Conservation (phyloP, 768 basidiomycete species). For the Hericium erinaceus region DNA sequence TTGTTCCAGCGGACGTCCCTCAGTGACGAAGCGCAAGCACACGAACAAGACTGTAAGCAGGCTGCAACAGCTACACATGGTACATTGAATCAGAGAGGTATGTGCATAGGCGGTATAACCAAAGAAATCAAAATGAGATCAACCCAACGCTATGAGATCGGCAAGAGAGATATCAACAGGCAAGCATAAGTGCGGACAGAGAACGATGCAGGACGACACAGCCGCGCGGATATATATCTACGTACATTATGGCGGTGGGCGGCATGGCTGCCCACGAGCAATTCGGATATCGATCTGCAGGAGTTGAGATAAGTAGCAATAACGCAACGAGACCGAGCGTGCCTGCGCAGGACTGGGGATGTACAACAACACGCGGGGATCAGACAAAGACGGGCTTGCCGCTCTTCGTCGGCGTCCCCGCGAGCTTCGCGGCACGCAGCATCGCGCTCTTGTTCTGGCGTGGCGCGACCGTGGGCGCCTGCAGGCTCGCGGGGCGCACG, state of each 20-base stretch:
- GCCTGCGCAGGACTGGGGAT: background rate
- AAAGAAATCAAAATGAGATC: background rate
- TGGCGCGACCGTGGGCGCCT: slow-evolving; percentile 54
- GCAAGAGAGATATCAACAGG: background rate
- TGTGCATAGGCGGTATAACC: background rate
- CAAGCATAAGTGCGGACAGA: background rate
- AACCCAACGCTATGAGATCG: background rate
- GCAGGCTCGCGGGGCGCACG: slow-evolving; percentile 49
- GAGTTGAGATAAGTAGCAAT: background rate
- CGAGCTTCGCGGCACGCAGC: slow-evolving; percentile 58
- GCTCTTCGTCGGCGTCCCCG: background rate
- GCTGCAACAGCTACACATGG: background rate
- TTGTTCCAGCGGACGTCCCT: too few relatives aligned
- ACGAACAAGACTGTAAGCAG: too few relatives aligned
- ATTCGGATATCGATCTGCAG: too few relatives aligned
- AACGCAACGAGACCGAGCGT: background rate
- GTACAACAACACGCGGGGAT: background rate
- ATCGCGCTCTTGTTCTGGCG: slow-evolving; percentile 68
- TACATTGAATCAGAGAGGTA: background rate
- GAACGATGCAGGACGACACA: background rate
- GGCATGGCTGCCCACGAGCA: too few relatives aligned
- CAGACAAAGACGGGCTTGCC: background rate
- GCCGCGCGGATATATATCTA: too few relatives aligned
- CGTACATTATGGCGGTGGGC: too few relatives aligned
- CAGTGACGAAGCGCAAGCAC: too few relatives aligned